Percentiles rank a stretch among this genome's conserved stretches.
phyloP scores from a whole-genome alignment of 768 basidiomycete species.

The Phanerodontia chrysosporium region DNA sequence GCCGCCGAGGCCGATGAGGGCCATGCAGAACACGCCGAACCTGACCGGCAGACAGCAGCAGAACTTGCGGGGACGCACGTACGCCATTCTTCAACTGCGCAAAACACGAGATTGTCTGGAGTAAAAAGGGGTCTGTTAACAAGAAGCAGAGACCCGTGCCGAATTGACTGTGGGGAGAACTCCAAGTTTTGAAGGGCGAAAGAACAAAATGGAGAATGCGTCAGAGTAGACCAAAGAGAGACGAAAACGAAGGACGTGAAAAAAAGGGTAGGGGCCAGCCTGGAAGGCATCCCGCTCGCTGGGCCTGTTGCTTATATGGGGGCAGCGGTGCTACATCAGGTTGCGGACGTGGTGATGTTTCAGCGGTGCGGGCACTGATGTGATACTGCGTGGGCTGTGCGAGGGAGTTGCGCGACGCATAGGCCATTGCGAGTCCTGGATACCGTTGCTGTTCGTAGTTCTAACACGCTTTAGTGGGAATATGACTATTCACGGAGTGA shows the following conservation, averaged over 20 bases:
- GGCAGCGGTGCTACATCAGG: not conserved
- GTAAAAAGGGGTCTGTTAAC: not conserved
- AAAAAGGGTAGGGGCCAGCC: conserved; percentile 13
- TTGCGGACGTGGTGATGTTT: conserved; percentile 9
- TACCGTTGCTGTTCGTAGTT: conserved; percentile 1
- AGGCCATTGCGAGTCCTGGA: not conserved
- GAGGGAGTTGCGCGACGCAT: not conserved
- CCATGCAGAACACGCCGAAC: conserved; percentile 56
- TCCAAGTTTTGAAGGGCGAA: too few species aligned
- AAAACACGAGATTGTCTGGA: not conserved
- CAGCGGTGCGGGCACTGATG: conserved; percentile 3
- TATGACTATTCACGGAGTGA: not conserved
- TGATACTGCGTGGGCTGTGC: not conserved
- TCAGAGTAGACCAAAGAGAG: conserved; percentile 2
- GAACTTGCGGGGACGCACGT: conserved; percentile 53
- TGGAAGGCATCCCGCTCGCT: not conserved
- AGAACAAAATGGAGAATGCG: not conserved
- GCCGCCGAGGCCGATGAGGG: conserved; percentile 36
- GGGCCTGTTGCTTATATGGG: not conserved
- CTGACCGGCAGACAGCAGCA: conserved; percentile 66
- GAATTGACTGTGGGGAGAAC: too few species aligned
- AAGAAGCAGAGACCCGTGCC: not conserved
- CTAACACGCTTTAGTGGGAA: not conserved
- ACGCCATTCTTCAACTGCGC: conserved; percentile 34
- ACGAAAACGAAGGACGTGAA: conserved; percentile 1